Base-by-base conservation (phyloP, 2,329 filamentous ascomycete species). In the Claviceps maximensis region DNA sequence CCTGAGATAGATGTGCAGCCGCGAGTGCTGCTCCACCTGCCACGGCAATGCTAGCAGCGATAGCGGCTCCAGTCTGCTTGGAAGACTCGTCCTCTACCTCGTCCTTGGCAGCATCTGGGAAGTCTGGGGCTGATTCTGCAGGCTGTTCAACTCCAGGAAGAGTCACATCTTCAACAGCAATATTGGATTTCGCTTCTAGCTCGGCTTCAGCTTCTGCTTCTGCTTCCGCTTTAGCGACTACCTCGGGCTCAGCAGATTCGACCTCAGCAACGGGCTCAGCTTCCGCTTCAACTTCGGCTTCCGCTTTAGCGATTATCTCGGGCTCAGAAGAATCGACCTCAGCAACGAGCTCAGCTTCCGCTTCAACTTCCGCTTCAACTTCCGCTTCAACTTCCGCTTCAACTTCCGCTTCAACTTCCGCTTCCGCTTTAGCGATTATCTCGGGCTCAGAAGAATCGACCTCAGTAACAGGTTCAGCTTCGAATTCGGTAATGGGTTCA, bases 21-120 rank as follows among this genome's bases (percentile, higher is more conserved):
- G 50, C 53, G 6, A 54, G 25, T 41, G 53, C 53, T 49, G 50
- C 53, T 52, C 50, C 53, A 3, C 46, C 50, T n/a, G 40, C 47
- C 12, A 40, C 50, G 48, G 50, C 53, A 9, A 23, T 33, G 12
- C n/a, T 47, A 19, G 33, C 50, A 41, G 42, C 51, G 15, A 38
- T 27, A 13, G 49, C 51, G 27, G 52, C 53, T 7, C 41, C 45
- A 19, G 45, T 25, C 19, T 27, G 31, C 29, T 52, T 55, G 12
- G 51, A 38, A 13, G 53, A 49, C 2, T 47, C 36, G 17, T 40
- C 49, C 42, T 54, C 51, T 40, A 8, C 17, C 33, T 49, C 48
- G 19, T 48, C 44, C 33, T 47, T 33, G 6, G 27, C 3, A 19
- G 42, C n/a, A 17, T 47, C 49, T 23, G 42, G 19, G 42, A 40